Evolutionary conservation across 139 green algal genomes (phyloP).

Genomic region (Tetratostichococcus sp.): DNA sequence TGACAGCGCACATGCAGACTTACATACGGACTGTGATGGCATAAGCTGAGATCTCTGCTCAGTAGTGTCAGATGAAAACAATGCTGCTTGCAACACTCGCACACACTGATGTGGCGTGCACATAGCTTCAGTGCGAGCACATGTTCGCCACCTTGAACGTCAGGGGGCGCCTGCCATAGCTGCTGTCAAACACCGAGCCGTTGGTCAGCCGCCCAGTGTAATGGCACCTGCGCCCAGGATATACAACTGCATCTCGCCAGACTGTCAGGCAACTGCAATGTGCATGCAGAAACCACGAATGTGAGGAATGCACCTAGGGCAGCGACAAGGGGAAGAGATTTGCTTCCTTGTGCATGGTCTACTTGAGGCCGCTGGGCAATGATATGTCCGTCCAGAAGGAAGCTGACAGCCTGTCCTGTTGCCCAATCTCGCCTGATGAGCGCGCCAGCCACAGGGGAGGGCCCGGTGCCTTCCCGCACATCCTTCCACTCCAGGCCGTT

Average conservation of each 20-base stretch:
- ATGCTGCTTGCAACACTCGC: not conserved
- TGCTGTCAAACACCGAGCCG: conserved; percentile 75
- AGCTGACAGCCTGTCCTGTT: no score
- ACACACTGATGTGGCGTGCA: not conserved
- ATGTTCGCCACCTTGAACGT: conserved; percentile 72
- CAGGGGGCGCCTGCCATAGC: conserved; percentile 72
- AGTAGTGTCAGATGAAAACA: not conserved
- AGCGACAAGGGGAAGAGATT: no score
- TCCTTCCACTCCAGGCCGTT: conserved; percentile 60
- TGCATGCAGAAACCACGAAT: no score
- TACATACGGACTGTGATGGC: no score
- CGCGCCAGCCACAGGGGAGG: conserved; percentile 8
- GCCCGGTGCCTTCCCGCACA: conserved; percentile 46
- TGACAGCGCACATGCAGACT: not conserved
- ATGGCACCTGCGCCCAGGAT: conserved; percentile 47
- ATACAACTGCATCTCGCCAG: not conserved
- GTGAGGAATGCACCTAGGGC: no score
- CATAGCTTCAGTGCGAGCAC: no score
- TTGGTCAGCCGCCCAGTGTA: conserved; percentile 77
- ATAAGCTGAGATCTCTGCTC: no score
- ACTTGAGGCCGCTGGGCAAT: no score
- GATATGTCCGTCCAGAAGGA: no score
- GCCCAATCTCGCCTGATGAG: conserved; percentile 14
- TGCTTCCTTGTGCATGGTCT: no score
- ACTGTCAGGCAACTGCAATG: no score